These are phyloP conservation scores for Pisolithus orientalis DNA, from an alignment of 768 basidiomycete species.

Conservation along the genomic window DNA sequence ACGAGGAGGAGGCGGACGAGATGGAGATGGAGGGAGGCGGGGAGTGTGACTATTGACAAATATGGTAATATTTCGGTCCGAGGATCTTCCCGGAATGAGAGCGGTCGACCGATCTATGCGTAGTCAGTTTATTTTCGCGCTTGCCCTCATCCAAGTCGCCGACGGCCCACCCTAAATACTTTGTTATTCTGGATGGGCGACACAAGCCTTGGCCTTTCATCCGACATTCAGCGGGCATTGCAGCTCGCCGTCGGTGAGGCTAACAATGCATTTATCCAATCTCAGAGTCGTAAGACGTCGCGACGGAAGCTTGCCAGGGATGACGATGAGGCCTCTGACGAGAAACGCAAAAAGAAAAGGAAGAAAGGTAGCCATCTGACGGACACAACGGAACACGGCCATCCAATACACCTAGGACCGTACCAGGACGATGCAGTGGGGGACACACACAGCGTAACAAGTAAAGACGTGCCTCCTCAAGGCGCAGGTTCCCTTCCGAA, in stretches of 20 bases:
- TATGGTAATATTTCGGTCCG: conserved; percentile 16
- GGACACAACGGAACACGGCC: background rate
- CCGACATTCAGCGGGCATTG: conserved; percentile 45
- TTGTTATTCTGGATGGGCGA: conserved; percentile 15
- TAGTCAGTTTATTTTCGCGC: conserved; percentile 12
- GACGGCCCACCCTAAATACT: conserved; percentile 36
- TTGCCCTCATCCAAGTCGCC: conserved; percentile 34
- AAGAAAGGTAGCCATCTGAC: conserved; percentile 7
- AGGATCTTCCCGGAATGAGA: background rate
- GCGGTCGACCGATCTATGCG: too few species aligned
- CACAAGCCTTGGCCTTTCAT: conserved; percentile 24
- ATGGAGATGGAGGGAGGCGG: background rate
- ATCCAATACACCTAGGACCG: background rate
- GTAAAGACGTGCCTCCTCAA: conserved; percentile 20
- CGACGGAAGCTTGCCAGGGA: conserved; percentile 32
- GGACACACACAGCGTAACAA: conserved; percentile 25
- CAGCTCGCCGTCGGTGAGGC: conserved; percentile 43
- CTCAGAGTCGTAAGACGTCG: conserved; percentile 16
- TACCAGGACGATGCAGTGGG: conserved; percentile 9
- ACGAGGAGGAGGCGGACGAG: conserved; percentile 48
- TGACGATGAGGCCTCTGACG: conserved; percentile 8
- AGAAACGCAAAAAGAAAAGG: conserved; percentile 28
- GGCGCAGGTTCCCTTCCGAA: conserved; percentile 25
- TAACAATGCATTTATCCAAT: conserved; percentile 32
- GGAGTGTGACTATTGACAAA: background rate